These are phyloP conservation scores for Aphanocladium album DNA, from an alignment of 2,329 filamentous ascomycete species.

Conservation along the genomic window DNA sequence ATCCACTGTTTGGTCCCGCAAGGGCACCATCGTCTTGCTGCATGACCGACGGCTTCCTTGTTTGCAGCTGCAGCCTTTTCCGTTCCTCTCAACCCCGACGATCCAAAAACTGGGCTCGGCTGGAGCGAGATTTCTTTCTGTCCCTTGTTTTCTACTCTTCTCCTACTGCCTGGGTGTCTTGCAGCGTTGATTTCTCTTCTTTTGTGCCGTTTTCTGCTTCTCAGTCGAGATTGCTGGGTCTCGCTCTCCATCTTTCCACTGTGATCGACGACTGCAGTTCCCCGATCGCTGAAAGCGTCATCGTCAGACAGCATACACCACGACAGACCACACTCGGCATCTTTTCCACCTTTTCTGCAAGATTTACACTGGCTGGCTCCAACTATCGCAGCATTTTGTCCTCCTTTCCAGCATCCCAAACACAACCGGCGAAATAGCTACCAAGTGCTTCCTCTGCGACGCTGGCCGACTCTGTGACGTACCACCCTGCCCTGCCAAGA, in stretches of 20 bases:
- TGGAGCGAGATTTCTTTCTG: background rate
- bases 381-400: background rate
- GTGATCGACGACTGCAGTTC: background rate
- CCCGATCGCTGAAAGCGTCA: conserved; percentile 6
- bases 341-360: background rate
- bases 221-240: background rate
- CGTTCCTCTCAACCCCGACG: background rate
- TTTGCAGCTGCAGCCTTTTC: background rate
- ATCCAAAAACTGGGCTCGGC: background rate
- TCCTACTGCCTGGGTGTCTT: background rate
- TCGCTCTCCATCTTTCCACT: background rate
- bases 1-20: background rate
- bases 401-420: background rate
- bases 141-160: background rate
- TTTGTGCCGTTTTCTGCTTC: background rate
- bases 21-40: background rate
- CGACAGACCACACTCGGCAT: background rate
- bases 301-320: background rate
- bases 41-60: background rate
- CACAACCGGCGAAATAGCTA: background rate
- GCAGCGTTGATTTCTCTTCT: background rate
- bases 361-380: background rate
- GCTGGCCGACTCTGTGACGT: background rate
- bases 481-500: background rate
- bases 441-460: background rate